These are phyloP conservation scores for Agaricus subrufescens DNA, from an alignment of 768 basidiomycete species.

Conservation along the genomic window DNA sequence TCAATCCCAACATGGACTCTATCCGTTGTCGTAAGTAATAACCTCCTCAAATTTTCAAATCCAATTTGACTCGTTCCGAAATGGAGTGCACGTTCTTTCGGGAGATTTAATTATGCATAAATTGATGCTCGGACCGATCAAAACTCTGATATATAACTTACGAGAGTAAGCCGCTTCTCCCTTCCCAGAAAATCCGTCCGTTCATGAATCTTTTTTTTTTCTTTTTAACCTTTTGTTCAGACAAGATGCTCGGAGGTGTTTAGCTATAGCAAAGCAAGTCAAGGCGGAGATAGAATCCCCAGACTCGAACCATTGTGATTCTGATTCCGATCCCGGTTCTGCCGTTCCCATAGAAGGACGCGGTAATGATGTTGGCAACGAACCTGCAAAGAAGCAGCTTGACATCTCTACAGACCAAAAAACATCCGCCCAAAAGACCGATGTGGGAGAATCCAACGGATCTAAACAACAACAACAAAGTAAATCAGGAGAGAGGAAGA, in stretches of 20 bases:
- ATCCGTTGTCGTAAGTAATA: conserved; percentile 48
- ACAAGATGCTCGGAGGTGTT: conserved; percentile 50
- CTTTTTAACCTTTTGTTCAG: not conserved
- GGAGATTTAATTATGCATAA: conserved; percentile 71
- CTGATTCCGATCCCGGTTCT: not conserved
- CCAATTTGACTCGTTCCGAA: not conserved
- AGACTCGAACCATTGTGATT: not conserved
- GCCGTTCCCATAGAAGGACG: not conserved
- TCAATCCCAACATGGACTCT: conserved; percentile 53
- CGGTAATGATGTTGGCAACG: not conserved
- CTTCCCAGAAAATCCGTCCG: not conserved
- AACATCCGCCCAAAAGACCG: not conserved
- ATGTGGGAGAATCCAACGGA: not conserved
- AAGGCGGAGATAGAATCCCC: conserved; percentile 8
- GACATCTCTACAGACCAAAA: not conserved
- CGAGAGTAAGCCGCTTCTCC: conserved; percentile 25
- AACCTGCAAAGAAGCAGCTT: not conserved
- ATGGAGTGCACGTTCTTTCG: conserved; percentile 64
- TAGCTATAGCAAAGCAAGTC: conserved; percentile 20
- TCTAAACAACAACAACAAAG: not conserved
- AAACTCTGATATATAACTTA: conserved; percentile 58
- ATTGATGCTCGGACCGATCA: conserved; percentile 65
- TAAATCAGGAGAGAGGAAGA: not conserved
- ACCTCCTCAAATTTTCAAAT: not conserved
- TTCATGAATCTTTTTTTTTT: not conserved